Evolutionary conservation across 2,329 filamentous ascomycete genomes (phyloP).

Genomic region (Grosmannia clavigera): DNA sequence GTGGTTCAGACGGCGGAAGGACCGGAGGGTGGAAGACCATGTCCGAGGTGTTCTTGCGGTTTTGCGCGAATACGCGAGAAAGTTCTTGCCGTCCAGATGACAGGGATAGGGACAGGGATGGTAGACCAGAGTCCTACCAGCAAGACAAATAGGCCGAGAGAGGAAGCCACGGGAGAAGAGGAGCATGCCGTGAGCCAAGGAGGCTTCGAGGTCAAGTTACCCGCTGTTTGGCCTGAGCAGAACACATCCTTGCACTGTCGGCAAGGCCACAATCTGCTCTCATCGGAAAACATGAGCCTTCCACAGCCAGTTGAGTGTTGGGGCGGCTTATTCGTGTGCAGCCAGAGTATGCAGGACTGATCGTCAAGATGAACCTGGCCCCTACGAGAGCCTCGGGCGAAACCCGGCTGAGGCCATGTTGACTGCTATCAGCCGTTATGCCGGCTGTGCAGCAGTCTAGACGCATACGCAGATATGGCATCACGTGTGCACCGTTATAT

Average conservation of each 20-base stretch:
- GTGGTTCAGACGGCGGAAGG: constrained; percentile 61
- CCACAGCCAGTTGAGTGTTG: background rate
- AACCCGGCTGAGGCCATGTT: background rate
- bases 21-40: constrained; percentile 61
- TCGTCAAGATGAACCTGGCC: background rate
- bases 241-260: background rate
- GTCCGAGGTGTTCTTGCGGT: constrained; percentile 50
- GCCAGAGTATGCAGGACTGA: background rate
- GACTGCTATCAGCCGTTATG: background rate
- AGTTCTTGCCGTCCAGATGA: constrained; percentile 46
- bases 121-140: background rate
- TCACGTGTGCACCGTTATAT: background rate
- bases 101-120: no score
- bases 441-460: no score
- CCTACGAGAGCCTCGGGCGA: background rate
- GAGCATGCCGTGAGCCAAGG: background rate
- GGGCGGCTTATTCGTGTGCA: background rate
- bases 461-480: background rate
- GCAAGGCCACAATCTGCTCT: background rate
- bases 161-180: background rate
- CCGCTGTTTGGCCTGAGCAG: background rate
- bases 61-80: constrained; percentile 45
- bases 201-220: background rate
- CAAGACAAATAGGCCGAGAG: background rate
- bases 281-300: background rate